phyloP scores from a whole-genome alignment of 2,329 filamentous ascomycete genomes.

The Fusarium sp. region DNA sequence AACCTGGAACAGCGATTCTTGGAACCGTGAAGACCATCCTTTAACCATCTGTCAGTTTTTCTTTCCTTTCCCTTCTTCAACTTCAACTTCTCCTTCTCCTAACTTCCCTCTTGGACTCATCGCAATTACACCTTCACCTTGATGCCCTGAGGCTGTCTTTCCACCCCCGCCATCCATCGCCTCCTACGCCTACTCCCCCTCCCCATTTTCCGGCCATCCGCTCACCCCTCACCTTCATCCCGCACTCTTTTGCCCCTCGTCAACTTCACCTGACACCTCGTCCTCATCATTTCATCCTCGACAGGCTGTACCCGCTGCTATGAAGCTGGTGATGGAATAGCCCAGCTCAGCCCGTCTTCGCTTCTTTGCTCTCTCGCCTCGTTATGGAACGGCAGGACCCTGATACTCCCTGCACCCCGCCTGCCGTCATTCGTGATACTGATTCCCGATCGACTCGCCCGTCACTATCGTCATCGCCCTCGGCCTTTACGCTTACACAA shows the following conservation, averaged over 20 bases:
- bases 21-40: slow-evolving; percentile 24
- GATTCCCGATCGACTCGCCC: slow-evolving; percentile 45
- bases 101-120: slow-evolving; percentile 11
- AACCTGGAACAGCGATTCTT: slow-evolving; percentile 35
- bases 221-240: slow-evolving; percentile 41
- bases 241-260: slow-evolving; percentile 40
- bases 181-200: slow-evolving; percentile 37
- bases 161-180: slow-evolving; percentile 27
- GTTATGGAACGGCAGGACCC: slow-evolving; percentile 65
- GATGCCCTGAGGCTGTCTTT: slow-evolving; percentile 10
- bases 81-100: slow-evolving; percentile 13
- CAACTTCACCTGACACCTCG: slow-evolving; percentile 39
- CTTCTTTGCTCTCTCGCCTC: slow-evolving; percentile 52
- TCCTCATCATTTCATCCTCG: slow-evolving; percentile 34
- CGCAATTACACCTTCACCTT: slow-evolving; percentile 17
- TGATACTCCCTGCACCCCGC: slow-evolving; percentile 44
- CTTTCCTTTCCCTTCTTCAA: slow-evolving; percentile 5
- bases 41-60: slow-evolving; percentile 35
- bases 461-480: slow-evolving; percentile 34
- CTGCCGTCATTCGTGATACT: slow-evolving; percentile 47
- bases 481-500: slow-evolving; percentile 39
- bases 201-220: slow-evolving; percentile 44
- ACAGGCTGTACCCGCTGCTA: slow-evolving; percentile 38
- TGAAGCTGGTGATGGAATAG: slow-evolving; percentile 46
- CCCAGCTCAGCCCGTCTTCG: slow-evolving; percentile 32